A percentile compares a stretch with the other conserved stretches of the same genome.
These are phyloP conservation scores for Ceriops tagal DNA, from an alignment of 345 rosid genomes.

Conservation along the genomic window DNA sequence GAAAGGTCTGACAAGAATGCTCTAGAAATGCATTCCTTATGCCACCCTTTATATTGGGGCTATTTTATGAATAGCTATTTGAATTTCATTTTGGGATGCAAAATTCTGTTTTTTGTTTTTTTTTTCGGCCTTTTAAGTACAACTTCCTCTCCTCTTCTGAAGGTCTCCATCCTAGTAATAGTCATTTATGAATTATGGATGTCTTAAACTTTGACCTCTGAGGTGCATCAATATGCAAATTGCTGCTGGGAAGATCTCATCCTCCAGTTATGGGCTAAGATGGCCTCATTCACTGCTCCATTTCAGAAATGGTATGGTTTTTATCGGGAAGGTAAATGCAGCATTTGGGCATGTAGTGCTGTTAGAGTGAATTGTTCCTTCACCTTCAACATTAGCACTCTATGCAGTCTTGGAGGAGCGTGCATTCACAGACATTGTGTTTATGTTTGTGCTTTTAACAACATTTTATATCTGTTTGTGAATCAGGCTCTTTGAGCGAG, in stretches of 20 bases:
- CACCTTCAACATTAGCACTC: conserved; percentile 48
- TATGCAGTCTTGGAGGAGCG: conserved; percentile 32
- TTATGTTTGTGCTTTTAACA: conserved; percentile 18
- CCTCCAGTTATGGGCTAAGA: conserved; percentile 86
- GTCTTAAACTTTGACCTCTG: conserved; percentile 58
- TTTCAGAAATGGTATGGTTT: conserved; percentile 76
- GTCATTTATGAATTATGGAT: conserved; percentile 37
- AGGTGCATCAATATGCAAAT: conserved; percentile 79
- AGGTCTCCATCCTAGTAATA: conserved; percentile 38
- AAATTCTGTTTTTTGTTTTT: conserved; percentile 4
- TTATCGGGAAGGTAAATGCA: conserved; percentile 93
- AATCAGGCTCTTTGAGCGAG: conserved; percentile 87
- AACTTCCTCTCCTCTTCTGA: conserved; percentile 25
- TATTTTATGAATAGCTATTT: conserved; percentile 30
- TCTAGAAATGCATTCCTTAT: conserved; percentile 38
- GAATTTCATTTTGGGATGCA: conserved; percentile 29
- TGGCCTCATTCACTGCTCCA: conserved; percentile 82
- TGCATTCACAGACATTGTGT: conserved; percentile 22
- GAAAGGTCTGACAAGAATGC: conserved; percentile 63
- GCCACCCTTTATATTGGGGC: conserved; percentile 35
- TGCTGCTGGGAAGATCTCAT: conserved; percentile 93
- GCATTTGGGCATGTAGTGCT: conserved; percentile 67
- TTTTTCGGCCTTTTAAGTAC: conserved; percentile 24
- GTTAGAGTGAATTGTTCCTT: conserved; percentile 75
- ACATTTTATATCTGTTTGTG: conserved; percentile 15